phyloP scores from a whole-genome alignment of 2,329 filamentous ascomycete species.

The Trichoderma pleuroti region DNA sequence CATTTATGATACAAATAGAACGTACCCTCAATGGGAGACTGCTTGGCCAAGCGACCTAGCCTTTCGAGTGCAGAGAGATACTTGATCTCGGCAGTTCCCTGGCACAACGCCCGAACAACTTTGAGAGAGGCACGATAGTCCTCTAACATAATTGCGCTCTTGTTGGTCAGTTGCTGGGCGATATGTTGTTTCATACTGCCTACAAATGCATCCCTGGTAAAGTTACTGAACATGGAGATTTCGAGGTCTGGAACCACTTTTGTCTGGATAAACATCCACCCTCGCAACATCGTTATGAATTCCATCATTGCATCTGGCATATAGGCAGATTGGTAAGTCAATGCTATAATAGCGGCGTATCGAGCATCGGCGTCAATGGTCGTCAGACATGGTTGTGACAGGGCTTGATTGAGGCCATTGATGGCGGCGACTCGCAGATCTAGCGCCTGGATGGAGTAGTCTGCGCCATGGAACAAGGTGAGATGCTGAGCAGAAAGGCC shows the following conservation, averaged over 20 bases:
- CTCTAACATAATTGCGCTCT: not conserved
- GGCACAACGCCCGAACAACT: not conserved
- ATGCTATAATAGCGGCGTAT: constrained; percentile 35
- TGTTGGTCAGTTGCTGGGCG: not conserved
- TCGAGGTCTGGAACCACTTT: not conserved
- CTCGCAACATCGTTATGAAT: constrained; percentile 38
- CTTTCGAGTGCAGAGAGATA: not conserved
- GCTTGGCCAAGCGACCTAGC: not conserved
- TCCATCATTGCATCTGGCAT: constrained; percentile 40
- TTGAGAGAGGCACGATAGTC: not conserved
- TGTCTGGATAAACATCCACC: constrained; percentile 29
- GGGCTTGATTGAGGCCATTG: constrained; percentile 33
- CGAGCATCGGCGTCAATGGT: constrained; percentile 35
- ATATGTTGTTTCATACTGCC: not conserved
- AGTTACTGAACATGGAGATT: not conserved
- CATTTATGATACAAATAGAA: not conserved
- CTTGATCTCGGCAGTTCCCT: not conserved
- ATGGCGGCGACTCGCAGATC: constrained; percentile 39
- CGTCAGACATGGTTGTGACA: constrained; percentile 30
- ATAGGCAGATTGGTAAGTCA: constrained; percentile 39
- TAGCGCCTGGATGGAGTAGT: constrained; percentile 30
- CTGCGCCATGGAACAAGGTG: constrained; percentile 23
- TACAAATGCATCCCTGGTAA: not conserved
- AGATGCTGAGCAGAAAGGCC: constrained; percentile 41
- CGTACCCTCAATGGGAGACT: not conserved